Conservation (phyloP, 2,329 filamentous ascomycete genomes). For the Thielaviopsis populi region DNA sequence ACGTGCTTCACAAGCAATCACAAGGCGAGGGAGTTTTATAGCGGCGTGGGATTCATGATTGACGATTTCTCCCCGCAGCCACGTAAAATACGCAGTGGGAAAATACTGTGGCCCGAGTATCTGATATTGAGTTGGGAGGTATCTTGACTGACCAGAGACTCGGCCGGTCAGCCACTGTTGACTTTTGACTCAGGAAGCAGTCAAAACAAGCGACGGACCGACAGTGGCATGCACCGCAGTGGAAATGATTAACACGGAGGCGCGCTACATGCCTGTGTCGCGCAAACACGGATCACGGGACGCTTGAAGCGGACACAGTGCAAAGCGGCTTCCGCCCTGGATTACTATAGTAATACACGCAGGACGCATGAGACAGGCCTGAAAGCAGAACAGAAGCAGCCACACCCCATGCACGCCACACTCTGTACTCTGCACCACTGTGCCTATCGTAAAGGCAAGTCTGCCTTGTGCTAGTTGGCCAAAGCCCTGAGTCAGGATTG, state of each 20-base stretch:
- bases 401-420: conserved; percentile 19
- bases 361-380: conserved; percentile 18
- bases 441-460: background rate
- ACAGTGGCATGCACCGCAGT: background rate
- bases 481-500: background rate
- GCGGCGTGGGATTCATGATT: conserved; percentile 39
- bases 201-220: too few species aligned
- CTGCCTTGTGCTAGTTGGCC: background rate
- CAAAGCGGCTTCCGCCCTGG: background rate
- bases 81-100: conserved; percentile 38
- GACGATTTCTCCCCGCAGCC: conserved; percentile 42
- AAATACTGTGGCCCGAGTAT: conserved; percentile 40
- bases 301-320: background rate
- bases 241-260: background rate
- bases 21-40: conserved; percentile 44
- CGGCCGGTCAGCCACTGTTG: too few species aligned
- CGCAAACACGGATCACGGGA: background rate
- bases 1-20: conserved; percentile 54
- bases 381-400: too few species aligned
- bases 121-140: conserved; percentile 40
- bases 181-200: too few species aligned
- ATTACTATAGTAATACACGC: background rate
- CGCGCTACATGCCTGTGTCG: background rate
- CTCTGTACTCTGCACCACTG: background rate
- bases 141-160: background rate